Evolutionary conservation across 768 basidiomycete genomes (phyloP).

Genomic region (Inosperma sp.): DNA sequence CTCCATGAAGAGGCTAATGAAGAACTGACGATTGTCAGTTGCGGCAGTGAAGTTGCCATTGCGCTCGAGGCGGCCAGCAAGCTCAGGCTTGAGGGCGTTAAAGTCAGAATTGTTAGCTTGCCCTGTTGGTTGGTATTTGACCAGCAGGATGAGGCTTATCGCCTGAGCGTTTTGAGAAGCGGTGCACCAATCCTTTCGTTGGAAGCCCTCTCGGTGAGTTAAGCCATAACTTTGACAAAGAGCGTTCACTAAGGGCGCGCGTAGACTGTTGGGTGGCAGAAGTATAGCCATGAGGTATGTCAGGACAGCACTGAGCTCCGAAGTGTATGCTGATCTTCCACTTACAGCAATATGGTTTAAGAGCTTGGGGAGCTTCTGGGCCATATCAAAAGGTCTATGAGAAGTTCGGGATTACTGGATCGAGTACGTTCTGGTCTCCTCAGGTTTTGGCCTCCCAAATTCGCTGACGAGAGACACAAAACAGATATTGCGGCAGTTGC

Average conservation of each 20-base stretch:
- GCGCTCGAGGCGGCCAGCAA: slow-evolving; percentile 81
- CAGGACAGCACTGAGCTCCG: slow-evolving; percentile 24
- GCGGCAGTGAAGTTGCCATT: slow-evolving; percentile 85
- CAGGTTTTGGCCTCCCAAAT: neutral
- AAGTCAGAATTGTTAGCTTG: slow-evolving; percentile 78
- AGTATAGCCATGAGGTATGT: slow-evolving; percentile 74
- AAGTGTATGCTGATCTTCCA: slow-evolving; percentile 10
- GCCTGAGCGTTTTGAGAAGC: slow-evolving; percentile 77
- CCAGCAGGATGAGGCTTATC: slow-evolving; percentile 74
- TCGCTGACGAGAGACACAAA: neutral
- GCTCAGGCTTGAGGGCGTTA: slow-evolving; percentile 73
- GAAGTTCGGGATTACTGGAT: slow-evolving; percentile 80
- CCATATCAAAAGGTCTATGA: slow-evolving; percentile 90
- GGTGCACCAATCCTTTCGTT: slow-evolving; percentile 88
- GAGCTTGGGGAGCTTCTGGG: slow-evolving; percentile 82
- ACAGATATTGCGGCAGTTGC: slow-evolving; percentile 73
- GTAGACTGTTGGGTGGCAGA: slow-evolving; percentile 78
- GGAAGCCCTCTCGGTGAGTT: slow-evolving; percentile 58
- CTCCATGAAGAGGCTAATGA: slow-evolving; percentile 75
- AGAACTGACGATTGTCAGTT: slow-evolving; percentile 85
- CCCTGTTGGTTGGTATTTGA: slow-evolving; percentile 91
- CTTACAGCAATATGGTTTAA: slow-evolving; percentile 62
- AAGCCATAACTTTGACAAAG: neutral
- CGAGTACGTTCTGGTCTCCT: slow-evolving; percentile 43
- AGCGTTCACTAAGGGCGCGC: slow-evolving; percentile 7